phyloP scores from a whole-genome alignment of 1,139 yeast genomes.

The Yamadazyma sp. region DNA sequence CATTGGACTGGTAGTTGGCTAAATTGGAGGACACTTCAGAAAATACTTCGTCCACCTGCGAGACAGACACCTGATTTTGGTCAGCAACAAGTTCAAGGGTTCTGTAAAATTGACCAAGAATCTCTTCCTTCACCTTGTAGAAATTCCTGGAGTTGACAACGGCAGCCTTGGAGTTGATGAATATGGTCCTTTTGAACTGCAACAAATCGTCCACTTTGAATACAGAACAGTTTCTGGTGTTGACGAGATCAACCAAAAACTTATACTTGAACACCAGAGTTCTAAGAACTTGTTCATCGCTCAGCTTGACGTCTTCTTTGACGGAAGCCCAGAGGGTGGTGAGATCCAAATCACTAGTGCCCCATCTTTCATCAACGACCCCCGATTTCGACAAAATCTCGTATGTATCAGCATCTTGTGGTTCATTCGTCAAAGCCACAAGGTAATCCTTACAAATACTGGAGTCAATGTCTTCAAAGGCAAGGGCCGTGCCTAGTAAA shows the following conservation, averaged over 20 bases:
- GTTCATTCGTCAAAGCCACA: not conserved
- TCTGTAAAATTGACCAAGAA: conserved; percentile 34
- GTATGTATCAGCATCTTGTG: conserved; percentile 9
- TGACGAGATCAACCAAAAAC: conserved; percentile 29
- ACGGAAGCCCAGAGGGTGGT: conserved; percentile 21
- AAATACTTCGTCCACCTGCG: conserved; percentile 6
- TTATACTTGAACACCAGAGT: conserved; percentile 30
- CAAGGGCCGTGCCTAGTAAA: conserved; percentile 11
- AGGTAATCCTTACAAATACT: not conserved
- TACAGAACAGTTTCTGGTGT: not conserved
- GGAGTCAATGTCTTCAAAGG: not conserved
- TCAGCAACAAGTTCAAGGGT: conserved; percentile 13
- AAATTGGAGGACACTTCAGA: conserved; percentile 21
- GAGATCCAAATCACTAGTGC: conserved; percentile 6
- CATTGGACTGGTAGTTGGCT: conserved; percentile 25
- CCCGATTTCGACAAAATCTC: conserved; percentile 9
- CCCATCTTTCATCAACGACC: not conserved
- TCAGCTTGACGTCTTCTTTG: conserved; percentile 24
- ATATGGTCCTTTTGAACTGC: conserved; percentile 19
- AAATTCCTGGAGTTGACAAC: conserved; percentile 25
- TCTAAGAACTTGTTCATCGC: conserved; percentile 26
- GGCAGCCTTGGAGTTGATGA: conserved; percentile 23
- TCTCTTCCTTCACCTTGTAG: conserved; percentile 45
- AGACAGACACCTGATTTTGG: not conserved
- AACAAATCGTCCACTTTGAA: conserved; percentile 12